These are phyloP conservation scores for Cladosporium velox DNA, from an alignment of 2,329 filamentous ascomycete species.

Conservation along the genomic window DNA sequence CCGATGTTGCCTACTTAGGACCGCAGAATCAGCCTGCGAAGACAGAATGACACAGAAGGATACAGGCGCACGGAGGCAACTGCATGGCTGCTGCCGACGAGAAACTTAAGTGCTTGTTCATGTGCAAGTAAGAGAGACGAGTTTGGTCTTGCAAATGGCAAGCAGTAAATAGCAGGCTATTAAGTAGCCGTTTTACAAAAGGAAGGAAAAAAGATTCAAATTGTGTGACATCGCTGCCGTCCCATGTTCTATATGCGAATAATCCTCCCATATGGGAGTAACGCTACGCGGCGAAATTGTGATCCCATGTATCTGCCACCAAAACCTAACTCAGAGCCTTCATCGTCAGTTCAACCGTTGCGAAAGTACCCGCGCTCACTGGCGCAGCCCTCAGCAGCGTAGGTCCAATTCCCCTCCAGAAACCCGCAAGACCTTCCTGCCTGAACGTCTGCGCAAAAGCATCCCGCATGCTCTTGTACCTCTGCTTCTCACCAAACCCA, in stretches of 20 bases:
- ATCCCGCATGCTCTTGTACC: constrained; percentile 81
- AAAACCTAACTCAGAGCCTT: no score
- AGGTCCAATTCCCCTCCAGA: constrained; percentile 92
- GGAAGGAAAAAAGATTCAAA: neutral
- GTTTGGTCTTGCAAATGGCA: neutral
- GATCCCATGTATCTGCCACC: neutral
- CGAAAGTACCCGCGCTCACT: constrained; percentile 96
- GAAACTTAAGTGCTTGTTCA: neutral
- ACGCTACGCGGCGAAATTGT: neutral
- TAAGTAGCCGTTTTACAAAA: neutral
- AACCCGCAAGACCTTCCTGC: constrained; percentile 75
- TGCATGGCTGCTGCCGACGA: neutral
- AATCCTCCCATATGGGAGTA: neutral
- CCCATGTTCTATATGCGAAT: neutral
- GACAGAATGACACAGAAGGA: neutral
- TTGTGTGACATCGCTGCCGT: neutral
- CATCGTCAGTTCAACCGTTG: constrained; percentile 57
- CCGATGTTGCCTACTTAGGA: neutral
- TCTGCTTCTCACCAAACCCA: constrained; percentile 72
- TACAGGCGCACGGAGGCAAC: neutral
- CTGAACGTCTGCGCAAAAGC: constrained; percentile 83
- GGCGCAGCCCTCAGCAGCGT: constrained; percentile 95
- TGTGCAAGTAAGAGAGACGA: neutral
- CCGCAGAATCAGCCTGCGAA: neutral
- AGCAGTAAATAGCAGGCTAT: neutral